These are phyloP conservation scores for Castanea crenata DNA, from an alignment of 306 rosid genomes.

Conservation along the genomic window DNA sequence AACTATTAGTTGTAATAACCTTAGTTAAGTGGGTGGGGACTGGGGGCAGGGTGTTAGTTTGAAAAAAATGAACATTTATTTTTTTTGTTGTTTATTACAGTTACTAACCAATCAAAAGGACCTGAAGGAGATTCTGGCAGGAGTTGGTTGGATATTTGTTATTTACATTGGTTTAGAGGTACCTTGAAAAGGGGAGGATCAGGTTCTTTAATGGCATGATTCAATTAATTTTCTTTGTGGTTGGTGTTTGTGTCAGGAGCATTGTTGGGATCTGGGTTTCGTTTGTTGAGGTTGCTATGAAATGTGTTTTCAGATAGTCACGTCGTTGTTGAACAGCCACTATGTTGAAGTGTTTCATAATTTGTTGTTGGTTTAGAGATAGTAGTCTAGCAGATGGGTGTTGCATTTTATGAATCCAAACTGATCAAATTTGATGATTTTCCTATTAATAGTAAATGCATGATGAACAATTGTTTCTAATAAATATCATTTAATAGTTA, in stretches of 20 bases:
- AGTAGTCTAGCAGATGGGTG: neutral
- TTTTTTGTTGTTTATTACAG: neutral
- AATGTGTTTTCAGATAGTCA: neutral
- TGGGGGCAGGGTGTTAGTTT: neutral
- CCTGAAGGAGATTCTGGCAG: neutral
- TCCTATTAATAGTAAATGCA: neutral
- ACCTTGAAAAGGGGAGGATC: neutral
- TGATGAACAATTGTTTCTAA: neutral
- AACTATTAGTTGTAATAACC: neutral
- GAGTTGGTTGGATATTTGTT: constrained; percentile 1
- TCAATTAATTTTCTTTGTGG: constrained; percentile 3
- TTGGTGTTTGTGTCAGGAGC: constrained; percentile 8
- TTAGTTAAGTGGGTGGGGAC: neutral
- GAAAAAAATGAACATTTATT: neutral
- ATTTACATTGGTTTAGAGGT: constrained; percentile 18
- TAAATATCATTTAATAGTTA: neutral
- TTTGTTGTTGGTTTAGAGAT: neutral
- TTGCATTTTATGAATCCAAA: neutral
- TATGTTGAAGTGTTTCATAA: neutral
- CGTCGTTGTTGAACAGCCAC: neutral
- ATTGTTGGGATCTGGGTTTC: constrained; percentile 5
- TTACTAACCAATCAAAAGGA: neutral
- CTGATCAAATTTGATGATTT: neutral
- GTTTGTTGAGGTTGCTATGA: neutral
- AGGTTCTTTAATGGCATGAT: neutral